Evolutionary conservation across 768 basidiomycete species (phyloP).

Genomic region (Naematelia aurantialba): DNA sequence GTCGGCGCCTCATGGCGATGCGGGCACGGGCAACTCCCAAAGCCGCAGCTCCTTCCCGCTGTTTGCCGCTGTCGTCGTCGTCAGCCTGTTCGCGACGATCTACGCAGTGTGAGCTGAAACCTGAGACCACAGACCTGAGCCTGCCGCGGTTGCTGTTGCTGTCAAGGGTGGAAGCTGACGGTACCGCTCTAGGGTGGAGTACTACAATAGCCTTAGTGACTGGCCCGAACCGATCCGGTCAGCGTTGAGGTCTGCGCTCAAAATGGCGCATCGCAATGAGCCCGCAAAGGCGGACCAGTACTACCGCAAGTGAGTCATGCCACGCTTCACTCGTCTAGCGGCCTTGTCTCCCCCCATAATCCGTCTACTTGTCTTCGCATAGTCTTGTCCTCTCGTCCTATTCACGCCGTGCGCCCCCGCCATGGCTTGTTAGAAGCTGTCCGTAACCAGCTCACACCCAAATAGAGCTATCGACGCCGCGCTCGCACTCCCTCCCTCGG

Average conservation of each 20-base stretch:
- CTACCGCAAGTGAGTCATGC: constrained; percentile 37
- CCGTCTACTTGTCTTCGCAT: too few species aligned
- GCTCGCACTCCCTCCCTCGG: constrained; percentile 27
- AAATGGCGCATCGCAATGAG: constrained; percentile 41
- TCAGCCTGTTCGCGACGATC: constrained; percentile 46
- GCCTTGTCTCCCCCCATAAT: too few species aligned
- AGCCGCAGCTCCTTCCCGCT: constrained; percentile 33
- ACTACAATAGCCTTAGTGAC: constrained; percentile 40
- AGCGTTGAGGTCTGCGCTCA: constrained; percentile 43
- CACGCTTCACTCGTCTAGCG: neutral
- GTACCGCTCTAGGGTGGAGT: constrained; percentile 37
- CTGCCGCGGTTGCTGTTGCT: neutral
- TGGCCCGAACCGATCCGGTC: constrained; percentile 47
- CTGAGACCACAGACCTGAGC: neutral
- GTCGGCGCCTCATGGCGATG: neutral
- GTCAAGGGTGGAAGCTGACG: neutral
- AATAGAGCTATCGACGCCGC: constrained; percentile 43
- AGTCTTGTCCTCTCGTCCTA: neutral
- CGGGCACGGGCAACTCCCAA: neutral
- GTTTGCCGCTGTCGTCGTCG: constrained; percentile 42
- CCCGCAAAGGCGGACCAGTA: constrained; percentile 33
- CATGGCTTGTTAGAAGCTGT: neutral
- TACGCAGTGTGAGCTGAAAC: constrained; percentile 43
- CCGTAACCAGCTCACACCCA: neutral
- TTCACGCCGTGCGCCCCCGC: neutral